These are phyloP conservation scores for Penicillium paxilli DNA, from an alignment of 495 filamentous ascomycete genomes.

Conservation along the genomic window DNA sequence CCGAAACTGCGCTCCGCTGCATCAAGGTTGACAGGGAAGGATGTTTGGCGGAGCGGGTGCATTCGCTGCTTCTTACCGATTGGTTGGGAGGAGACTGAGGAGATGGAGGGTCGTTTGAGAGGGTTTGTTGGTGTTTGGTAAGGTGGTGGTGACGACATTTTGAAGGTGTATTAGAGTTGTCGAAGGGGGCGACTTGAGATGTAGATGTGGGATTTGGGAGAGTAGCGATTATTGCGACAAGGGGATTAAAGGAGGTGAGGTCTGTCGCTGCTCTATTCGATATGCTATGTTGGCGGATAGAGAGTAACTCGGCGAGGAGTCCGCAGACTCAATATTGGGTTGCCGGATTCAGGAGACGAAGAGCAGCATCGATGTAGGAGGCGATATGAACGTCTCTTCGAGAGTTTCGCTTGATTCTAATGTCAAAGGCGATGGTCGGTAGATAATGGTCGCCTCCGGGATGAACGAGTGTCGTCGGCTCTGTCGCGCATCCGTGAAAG, in stretches of 20 bases:
- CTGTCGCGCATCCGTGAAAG: background rate
- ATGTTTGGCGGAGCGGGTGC: slow-evolving; percentile 87
- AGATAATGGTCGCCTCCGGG: background rate
- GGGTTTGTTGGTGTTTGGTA: slow-evolving; percentile 33
- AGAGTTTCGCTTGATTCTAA: background rate
- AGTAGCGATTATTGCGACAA: background rate
- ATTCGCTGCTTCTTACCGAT: slow-evolving; percentile 37
- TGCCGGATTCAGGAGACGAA: background rate
- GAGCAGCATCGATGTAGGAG: background rate
- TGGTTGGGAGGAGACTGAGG: slow-evolving; percentile 37
- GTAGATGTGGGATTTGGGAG: background rate
- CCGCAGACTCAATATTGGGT: slow-evolving; percentile 1
- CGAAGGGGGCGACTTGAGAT: too few relatives aligned
- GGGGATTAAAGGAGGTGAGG: background rate
- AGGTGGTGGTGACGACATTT: slow-evolving; percentile 50
- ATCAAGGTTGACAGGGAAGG: slow-evolving; percentile 66
- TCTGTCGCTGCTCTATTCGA: background rate
- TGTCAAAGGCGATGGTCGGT: background rate
- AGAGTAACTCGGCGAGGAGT: slow-evolving; percentile 1
- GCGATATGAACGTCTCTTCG: background rate
- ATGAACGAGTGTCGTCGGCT: background rate
- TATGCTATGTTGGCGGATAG: background rate
- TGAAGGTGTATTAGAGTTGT: slow-evolving; percentile 6
- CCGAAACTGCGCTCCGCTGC: slow-evolving; percentile 62
- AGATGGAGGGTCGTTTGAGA: slow-evolving; percentile 46